Conservation (phyloP, 129 eudicot species). For the Kitagawia praeruptora region DNA sequence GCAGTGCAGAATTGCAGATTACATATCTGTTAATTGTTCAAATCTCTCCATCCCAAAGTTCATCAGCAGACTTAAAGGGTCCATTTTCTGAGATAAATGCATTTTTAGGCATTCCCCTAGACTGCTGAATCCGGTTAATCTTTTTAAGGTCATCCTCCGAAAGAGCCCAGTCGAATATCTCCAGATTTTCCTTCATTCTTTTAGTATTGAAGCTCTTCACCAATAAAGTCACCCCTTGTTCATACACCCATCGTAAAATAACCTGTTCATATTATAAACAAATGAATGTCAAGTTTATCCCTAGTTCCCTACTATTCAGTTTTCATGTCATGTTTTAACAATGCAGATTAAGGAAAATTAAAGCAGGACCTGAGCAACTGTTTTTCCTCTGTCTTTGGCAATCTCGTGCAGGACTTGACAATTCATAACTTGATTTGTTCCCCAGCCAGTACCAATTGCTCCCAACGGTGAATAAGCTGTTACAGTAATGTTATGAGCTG, state of each 20-base stretch:
- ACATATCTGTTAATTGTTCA: neutral
- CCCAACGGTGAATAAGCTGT: constrained; percentile 36
- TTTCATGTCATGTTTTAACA: neutral
- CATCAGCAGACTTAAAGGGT: constrained; percentile 29
- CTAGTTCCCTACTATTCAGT: neutral
- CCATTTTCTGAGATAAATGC: constrained; percentile 18
- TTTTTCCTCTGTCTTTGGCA: constrained; percentile 27
- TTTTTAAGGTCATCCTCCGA: constrained; percentile 18
- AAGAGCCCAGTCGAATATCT: constrained; percentile 26
- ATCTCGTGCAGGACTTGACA: constrained; percentile 25
- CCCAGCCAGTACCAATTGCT: constrained; percentile 16
- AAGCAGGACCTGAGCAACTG: constrained; percentile 20
- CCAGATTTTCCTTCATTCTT: constrained; percentile 33
- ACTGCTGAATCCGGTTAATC: constrained; percentile 25
- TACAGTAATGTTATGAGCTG: constrained; percentile 13
- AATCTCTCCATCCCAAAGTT: constrained; percentile 48
- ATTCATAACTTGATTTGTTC: constrained; percentile 19
- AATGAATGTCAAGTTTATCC: neutral
- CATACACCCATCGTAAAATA: constrained; percentile 32
- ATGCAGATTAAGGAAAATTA: neutral
- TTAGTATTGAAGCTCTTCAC: constrained; percentile 41
- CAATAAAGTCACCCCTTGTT: constrained; percentile 25
- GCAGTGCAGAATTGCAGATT: neutral
- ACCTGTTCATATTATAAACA: constrained; percentile 13
- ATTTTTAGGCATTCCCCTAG: constrained; percentile 15